Base-by-base conservation (phyloP, 2,329 filamentous ascomycete species). In the Ceratocystis harringtonii region DNA sequence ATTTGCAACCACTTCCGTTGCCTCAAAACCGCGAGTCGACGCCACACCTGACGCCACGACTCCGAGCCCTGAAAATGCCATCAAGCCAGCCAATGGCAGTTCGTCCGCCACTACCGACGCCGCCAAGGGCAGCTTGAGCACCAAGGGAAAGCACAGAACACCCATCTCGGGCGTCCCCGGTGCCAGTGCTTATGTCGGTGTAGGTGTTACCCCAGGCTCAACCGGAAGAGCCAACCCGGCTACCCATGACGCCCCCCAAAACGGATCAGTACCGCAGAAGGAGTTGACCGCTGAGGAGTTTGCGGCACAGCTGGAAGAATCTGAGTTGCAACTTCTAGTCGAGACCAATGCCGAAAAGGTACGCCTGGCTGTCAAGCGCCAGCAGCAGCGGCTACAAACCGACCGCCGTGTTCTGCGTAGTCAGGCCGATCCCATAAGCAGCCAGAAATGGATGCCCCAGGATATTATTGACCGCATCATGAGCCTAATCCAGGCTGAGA, bases 1-100 rank as follows among this genome's bases (percentile, higher is more conserved):
- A 19, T 95, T 96, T 77, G 90, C 92, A 69, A 99, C 94, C 4
- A 95, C 90, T 12, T 97, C 92, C 1, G 82, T 95, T 67, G 90
- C 91, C 55, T 95, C 90, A 28, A 95, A 92, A 71, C 81, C 85
- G 7, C 82, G 89, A 73, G 79, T 82, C 58, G 90, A 92, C 68
- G 69, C 73, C 62, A 78, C 80, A 68, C 68, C 72, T 63, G 75
- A 75, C 45, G 69, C 61, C 55, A 72, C 71, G 61, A 66, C 64
- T n/a, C 61, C 68, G 25, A 63, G 67, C 28, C 55, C 55, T 63
- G 52, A 67, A 44, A 30, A 41, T 41, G 17, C 62, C 28, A 32
- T 22, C 28, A 63, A 62, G 32, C 43, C 44, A n/a, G 61, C 70
- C 68, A 48, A 43, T 58, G 57, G 68, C 60, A 43, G 28, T 63